Base-by-base conservation (phyloP, 2,329 filamentous ascomycete species). In the Aspergillus pseudoglaucus region DNA sequence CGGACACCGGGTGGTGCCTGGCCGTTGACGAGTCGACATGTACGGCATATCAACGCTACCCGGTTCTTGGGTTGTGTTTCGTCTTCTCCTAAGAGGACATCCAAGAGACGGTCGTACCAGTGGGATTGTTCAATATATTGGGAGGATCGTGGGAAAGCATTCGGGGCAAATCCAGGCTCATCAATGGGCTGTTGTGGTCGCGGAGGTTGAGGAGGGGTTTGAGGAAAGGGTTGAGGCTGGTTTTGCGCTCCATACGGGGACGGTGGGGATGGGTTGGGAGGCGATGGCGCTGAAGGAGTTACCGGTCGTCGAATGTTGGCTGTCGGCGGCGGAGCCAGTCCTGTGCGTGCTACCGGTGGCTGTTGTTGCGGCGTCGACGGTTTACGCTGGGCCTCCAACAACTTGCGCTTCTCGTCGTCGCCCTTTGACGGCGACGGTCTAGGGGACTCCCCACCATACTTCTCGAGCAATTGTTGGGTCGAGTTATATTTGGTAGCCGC, bases 61-160 rank as follows among this genome's bases (percentile, higher is more conserved):
- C 93, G 83, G 67, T 97, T 97, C 73, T 90, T 94, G 2, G 91
- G 82, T 10, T 87, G 83, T 4, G 88, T 94, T 69, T 98, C 93
- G 61, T 98, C 93, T 63, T 98, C 93, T 44, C 93, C 93, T 0
- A 98, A 79, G 22, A 98, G 81, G 0, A 95, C 81, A 61, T 98
- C 93, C 48, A 98, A 76, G 46, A 98, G 83, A 47, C 91, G 83
- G 65, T 98, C 93, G 69, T 97, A 98, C 93, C 93, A 98, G 62
- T 87, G 84, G 14, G 82, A 73, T 55, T 65, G 61, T 44, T 70
- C 64, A 39, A 64, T 59, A 22, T 70, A 67, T 27, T 64, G 65
- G 7, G 62, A 55, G 3, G 59, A 54, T 42, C 59, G 58, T 1
- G 69, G 51, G 50, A 74, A 76, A 1, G 73, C 74, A 45, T 75